Percentiles rank a stretch among this genome's conserved stretches.
Conservation (phyloP, 768 basidiomycete species). For the Gyrodon lividus region DNA sequence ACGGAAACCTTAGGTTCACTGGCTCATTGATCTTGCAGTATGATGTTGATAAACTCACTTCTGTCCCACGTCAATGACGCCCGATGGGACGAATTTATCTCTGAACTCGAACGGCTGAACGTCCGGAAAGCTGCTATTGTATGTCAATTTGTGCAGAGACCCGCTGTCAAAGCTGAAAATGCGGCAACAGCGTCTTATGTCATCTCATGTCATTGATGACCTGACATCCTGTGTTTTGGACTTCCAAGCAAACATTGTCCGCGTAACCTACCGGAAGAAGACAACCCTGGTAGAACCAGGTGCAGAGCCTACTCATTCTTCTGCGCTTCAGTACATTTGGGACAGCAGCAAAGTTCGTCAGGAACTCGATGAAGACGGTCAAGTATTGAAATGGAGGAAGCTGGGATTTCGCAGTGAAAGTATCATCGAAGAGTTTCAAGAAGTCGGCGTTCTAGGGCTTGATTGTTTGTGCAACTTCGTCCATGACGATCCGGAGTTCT, state of each 20-base stretch:
- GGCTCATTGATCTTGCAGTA: slow-evolving; percentile 41
- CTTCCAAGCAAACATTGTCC: slow-evolving; percentile 83
- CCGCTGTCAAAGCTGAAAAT: slow-evolving; percentile 9
- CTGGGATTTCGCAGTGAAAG: slow-evolving; percentile 79
- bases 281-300: slow-evolving; percentile 74
- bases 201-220: slow-evolving; percentile 76
- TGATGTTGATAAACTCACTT: slow-evolving; percentile 89
- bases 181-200: slow-evolving; percentile 68
- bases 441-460: slow-evolving; percentile 77
- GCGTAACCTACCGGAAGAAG: slow-evolving; percentile 79
- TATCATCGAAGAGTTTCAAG: slow-evolving; percentile 70
- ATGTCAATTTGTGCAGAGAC: slow-evolving; percentile 30
- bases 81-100: slow-evolving; percentile 77
- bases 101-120: slow-evolving; percentile 71
- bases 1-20: neutral
- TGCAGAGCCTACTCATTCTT: slow-evolving; percentile 54
- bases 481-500: slow-evolving; percentile 64
- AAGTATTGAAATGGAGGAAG: slow-evolving; percentile 66
- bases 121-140: slow-evolving; percentile 82
- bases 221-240: slow-evolving; percentile 81
- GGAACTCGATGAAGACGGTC: slow-evolving; percentile 48
- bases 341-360: slow-evolving; percentile 52
- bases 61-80: slow-evolving; percentile 75
- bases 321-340: slow-evolving; percentile 70
- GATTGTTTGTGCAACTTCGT: slow-evolving; percentile 82